Conservation (phyloP, 2,329 filamentous ascomycete species). For the Nemania serpens region DNA sequence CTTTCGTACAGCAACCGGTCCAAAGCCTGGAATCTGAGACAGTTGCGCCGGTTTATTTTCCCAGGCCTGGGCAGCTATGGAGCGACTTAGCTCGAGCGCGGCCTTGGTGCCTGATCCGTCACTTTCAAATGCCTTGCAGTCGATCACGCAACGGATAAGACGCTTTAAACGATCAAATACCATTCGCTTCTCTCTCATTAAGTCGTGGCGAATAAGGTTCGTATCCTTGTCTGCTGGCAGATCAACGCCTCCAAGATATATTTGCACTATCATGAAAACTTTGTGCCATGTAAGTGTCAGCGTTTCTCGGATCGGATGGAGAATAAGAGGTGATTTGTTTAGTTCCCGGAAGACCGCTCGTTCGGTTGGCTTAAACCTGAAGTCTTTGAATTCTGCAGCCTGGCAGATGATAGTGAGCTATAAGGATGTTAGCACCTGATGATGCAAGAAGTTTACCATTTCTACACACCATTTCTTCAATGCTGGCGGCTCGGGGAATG, state of each 20-base stretch:
- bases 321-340: slow-evolving; percentile 70
- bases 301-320: slow-evolving; percentile 71
- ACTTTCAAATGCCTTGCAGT: slow-evolving; percentile 64
- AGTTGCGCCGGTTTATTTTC: slow-evolving; percentile 82
- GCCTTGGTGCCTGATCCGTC: slow-evolving; percentile 72
- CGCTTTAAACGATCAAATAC: slow-evolving; percentile 73
- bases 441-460: not conserved
- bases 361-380: slow-evolving; percentile 73
- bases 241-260: slow-evolving; percentile 70
- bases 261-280: slow-evolving; percentile 76
- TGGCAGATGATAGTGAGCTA: slow-evolving; percentile 70
- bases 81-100: slow-evolving; percentile 77
- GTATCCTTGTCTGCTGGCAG: slow-evolving; percentile 63
- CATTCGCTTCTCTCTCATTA: slow-evolving; percentile 62
- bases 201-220: slow-evolving; percentile 58
- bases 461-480: slow-evolving; percentile 69
- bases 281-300: slow-evolving; percentile 73
- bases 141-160: slow-evolving; percentile 74
- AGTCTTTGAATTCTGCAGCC: slow-evolving; percentile 72
- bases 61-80: slow-evolving; percentile 76
- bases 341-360: slow-evolving; percentile 71
- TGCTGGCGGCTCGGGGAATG: slow-evolving; percentile 62
- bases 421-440: slow-evolving; percentile 15
- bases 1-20: slow-evolving; percentile 74
- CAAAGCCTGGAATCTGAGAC: slow-evolving; percentile 80